phyloP scores from a whole-genome alignment of 108 stramenopile genomes.

The Cyclostephanos tholiformis region DNA sequence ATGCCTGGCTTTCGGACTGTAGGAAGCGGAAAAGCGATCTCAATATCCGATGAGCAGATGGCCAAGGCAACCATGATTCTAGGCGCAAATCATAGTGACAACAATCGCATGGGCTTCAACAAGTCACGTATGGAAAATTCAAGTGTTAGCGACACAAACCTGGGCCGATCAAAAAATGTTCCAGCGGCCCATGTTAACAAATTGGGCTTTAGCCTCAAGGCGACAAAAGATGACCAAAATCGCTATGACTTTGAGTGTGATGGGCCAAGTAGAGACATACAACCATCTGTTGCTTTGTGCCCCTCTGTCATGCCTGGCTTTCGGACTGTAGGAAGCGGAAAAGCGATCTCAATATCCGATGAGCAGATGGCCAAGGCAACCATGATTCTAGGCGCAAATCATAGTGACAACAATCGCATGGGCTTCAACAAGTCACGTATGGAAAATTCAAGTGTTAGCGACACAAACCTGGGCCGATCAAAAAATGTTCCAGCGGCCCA shows the following conservation, averaged over 20 bases:
- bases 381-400: conserved; percentile 26
- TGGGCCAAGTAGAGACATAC: background rate
- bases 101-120: background rate
- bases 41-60: conserved; percentile 41
- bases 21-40: conserved; percentile 32
- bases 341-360: conserved; percentile 39
- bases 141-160: conserved; percentile 1
- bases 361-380: conserved; percentile 31
- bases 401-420: background rate
- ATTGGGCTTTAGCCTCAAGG: too few relatives aligned
- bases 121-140: too few relatives aligned
- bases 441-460: background rate
- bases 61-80: conserved; percentile 36
- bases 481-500: too few relatives aligned
- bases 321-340: conserved; percentile 50
- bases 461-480: too few relatives aligned
- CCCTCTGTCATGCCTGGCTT: conserved; percentile 16
- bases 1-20: conserved; percentile 49
- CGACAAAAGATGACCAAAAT: too few relatives aligned
- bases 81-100: background rate
- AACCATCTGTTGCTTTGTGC: background rate
- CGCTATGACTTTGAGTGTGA: background rate
- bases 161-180: too few relatives aligned
- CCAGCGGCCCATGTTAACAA: too few relatives aligned
- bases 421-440: too few relatives aligned